These are phyloP conservation scores for Diaporthe aspalathi DNA, from an alignment of 2,329 filamentous ascomycete genomes.

Conservation along the genomic window DNA sequence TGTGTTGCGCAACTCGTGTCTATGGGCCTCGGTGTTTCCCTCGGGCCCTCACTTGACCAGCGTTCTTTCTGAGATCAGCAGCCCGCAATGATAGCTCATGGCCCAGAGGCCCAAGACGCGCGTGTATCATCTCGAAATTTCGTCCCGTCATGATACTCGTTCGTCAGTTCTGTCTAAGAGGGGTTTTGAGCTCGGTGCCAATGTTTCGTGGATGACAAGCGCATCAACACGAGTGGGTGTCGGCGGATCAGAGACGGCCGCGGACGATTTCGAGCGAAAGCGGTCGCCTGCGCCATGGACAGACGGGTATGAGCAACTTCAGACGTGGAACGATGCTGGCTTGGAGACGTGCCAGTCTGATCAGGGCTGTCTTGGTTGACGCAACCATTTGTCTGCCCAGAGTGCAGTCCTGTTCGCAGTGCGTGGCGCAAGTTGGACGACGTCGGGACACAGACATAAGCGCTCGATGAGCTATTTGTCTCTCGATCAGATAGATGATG, in stretches of 20 bases:
- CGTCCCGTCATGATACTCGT: not conserved
- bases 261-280: not conserved
- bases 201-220: not conserved
- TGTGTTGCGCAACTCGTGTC: not conserved
- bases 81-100: not conserved
- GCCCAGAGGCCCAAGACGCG: not conserved
- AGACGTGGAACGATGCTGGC: not conserved
- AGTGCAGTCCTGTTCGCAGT: not conserved
- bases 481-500: not conserved
- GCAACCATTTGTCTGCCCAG: not conserved
- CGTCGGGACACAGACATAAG: not conserved
- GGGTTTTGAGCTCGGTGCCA: not conserved
- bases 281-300: not conserved
- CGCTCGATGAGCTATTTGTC: not conserved
- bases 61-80: not conserved
- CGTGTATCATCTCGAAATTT: not conserved
- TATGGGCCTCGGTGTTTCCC: not conserved
- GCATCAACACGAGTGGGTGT: not conserved
- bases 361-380: not conserved
- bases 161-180: not conserved
- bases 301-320: not conserved
- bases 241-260: not conserved
- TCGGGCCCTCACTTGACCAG: not conserved
- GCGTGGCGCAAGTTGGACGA: not conserved
- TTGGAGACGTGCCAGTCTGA: not conserved